Percentiles rank a stretch among this genome's conserved stretches.
These are phyloP conservation scores for Sporothrix brunneoviolacea DNA, from an alignment of 2,329 filamentous ascomycete genomes.

Conservation along the genomic window DNA sequence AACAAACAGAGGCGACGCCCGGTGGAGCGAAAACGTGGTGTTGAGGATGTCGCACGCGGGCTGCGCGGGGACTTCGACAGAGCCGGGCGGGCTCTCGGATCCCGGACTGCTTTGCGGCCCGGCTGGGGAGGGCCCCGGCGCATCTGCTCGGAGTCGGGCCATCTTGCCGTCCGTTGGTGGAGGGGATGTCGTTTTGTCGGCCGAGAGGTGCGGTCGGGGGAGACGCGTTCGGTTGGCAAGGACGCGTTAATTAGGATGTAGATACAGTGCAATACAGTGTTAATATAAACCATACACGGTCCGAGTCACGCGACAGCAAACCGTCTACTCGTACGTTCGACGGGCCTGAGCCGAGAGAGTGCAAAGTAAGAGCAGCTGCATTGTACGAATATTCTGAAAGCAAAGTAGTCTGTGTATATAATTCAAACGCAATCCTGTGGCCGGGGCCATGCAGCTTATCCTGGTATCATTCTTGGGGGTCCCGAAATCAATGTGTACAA, in stretches of 20 bases:
- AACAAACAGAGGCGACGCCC: constrained; percentile 47
- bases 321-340: no score
- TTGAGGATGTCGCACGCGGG: constrained; percentile 41
- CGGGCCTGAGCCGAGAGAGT: no score
- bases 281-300: no score
- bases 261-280: constrained; percentile 1
- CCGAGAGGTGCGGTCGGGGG: neutral
- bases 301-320: no score
- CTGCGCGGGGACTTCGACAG: neutral
- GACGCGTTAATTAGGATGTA: neutral
- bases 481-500: neutral
- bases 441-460: neutral
- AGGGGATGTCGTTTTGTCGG: no score
- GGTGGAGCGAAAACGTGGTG: constrained; percentile 52
- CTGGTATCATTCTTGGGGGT: neutral
- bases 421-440: neutral
- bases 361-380: no score
- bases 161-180: neutral
- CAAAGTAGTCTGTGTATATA: neutral
- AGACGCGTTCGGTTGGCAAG: no score
- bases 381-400: no score
- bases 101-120: neutral
- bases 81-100: neutral
- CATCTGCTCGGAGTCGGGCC: neutral
- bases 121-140: neutral